phyloP scores from a whole-genome alignment of 352 stramenopile species.

The Phytophthora kernoviae region DNA sequence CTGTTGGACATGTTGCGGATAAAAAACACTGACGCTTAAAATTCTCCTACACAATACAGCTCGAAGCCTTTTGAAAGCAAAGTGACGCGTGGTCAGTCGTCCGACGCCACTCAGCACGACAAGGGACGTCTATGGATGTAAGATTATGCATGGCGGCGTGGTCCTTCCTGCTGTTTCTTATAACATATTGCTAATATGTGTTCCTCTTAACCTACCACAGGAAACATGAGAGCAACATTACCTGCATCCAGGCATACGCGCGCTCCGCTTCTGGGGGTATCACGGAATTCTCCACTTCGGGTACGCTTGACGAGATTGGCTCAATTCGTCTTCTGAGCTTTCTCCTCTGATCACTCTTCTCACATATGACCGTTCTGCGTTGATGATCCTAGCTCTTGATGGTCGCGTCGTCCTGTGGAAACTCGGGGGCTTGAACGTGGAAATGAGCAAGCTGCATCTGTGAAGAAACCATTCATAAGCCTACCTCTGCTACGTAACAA shows the following conservation, averaged over 20 bases:
- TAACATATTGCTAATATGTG: background rate
- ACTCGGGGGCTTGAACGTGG: conserved; percentile 67
- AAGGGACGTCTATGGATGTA: conserved; percentile 87
- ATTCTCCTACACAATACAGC: conserved; percentile 32
- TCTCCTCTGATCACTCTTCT: background rate
- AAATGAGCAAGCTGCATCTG: conserved; percentile 83
- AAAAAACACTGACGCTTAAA: conserved; percentile 6
- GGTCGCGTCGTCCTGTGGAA: conserved; percentile 85
- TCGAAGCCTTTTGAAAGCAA: conserved; percentile 87
- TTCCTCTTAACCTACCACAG: conserved; percentile 17
- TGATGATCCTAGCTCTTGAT: conserved; percentile 61
- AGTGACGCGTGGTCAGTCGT: conserved; percentile 81
- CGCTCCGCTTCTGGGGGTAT: conserved; percentile 57
- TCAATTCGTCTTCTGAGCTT: conserved; percentile 1
- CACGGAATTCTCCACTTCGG: conserved; percentile 83
- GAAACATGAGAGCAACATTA: conserved; percentile 89
- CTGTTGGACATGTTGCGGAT: background rate
- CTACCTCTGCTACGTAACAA: background rate
- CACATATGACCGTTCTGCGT: too few relatives aligned
- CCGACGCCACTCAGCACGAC: conserved; percentile 79
- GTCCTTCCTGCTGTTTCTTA: too few relatives aligned
- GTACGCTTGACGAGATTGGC: conserved; percentile 32
- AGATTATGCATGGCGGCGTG: too few relatives aligned
- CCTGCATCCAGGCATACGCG: conserved; percentile 75
- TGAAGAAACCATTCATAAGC: conserved; percentile 33